Base-by-base conservation (phyloP, 2,329 filamentous ascomycete genomes). In the Chalaropsis thielavioides region DNA sequence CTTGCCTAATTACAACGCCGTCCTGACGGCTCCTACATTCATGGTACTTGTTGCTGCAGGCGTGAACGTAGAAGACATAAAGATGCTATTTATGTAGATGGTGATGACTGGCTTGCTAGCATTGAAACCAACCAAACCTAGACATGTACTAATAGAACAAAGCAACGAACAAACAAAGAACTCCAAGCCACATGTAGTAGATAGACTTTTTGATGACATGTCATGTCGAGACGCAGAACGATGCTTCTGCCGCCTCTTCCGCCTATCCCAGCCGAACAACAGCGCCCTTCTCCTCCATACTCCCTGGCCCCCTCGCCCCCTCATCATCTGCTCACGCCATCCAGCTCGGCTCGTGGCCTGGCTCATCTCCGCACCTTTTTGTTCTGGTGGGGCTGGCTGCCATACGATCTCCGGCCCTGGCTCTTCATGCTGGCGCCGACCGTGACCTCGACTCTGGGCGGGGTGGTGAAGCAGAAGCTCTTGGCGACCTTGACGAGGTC, bases 401-500 rank as follows among this genome's bases (percentile, higher is more conserved):
- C 90, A 72, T 92, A 94, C 56, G 82, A 79, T 72, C 89, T 78
- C 56, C 83, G 82, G 69, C 79, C 82, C 77, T 87, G 89, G 68
- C 87, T 84, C 71, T 84, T 81, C 83, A 92, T 82, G 72, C 89
- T 89, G n/a, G 88, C 84, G 0, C 89, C 89, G n/a, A 95, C 78
- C 46, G 83, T 83, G 69, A 95, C 88, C 71, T 95, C 90, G n/a
- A 95, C 87, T 59, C 89, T 80, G 2, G 90, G 90, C 51, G 90
- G 89, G 4, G 85, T 84, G 3, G 81, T 76, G 76, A 95, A 95
- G 0, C 90, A 90, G 72, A 94, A 95, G 70, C 85, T 83, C 80
- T 89, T 92, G 58, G 89, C 88, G 10, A 95, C 85, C 77, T 92
- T 92, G 71, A 87, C 82, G 35, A 95, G 78, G 73, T 95, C 90